These are phyloP conservation scores for Sporothrix euskadiensis DNA, from an alignment of 2,329 filamentous ascomycete genomes.

Conservation along the genomic window DNA sequence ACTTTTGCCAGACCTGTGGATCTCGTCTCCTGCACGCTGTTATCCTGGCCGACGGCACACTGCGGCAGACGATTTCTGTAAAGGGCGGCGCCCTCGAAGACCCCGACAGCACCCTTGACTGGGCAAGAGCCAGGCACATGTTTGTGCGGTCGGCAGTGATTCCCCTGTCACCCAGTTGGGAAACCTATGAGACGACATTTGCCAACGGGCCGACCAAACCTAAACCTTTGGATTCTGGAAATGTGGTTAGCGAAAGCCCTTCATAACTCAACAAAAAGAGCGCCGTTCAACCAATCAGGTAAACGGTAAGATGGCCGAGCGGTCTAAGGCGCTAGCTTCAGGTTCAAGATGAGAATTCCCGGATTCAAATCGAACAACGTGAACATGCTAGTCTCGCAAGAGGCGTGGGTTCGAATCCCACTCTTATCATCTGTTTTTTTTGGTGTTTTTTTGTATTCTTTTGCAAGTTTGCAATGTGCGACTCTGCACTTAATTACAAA, in stretches of 20 bases:
- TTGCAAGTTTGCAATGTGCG: background rate
- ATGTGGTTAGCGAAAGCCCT: background rate
- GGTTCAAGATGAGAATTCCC: conserved; percentile 14
- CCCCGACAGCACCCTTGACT: conserved; percentile 37
- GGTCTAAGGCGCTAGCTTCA: conserved; percentile 36
- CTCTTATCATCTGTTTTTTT: conserved; percentile 32
- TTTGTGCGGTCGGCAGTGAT: conserved; percentile 50
- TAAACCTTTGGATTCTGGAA: background rate
- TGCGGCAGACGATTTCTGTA: conserved; percentile 44
- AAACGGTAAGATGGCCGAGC: conserved; percentile 35
- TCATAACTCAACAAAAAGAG: background rate
- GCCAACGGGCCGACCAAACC: background rate
- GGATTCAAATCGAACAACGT: conserved; percentile 30
- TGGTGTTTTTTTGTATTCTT: background rate
- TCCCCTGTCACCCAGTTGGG: conserved; percentile 42
- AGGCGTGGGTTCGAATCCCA: conserved; percentile 36
- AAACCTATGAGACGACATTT: conserved; percentile 26
- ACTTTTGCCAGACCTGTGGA: conserved; percentile 42
- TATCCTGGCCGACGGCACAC: conserved; percentile 42
- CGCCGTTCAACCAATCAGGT: background rate
- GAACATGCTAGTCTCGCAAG: conserved; percentile 30
- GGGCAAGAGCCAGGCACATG: conserved; percentile 47
- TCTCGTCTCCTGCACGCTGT: conserved; percentile 50
- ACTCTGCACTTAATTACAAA: background rate
- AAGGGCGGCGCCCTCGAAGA: conserved; percentile 51